Conservation (phyloP, 495 filamentous ascomycete species). For the Corynascus novoguineensis region DNA sequence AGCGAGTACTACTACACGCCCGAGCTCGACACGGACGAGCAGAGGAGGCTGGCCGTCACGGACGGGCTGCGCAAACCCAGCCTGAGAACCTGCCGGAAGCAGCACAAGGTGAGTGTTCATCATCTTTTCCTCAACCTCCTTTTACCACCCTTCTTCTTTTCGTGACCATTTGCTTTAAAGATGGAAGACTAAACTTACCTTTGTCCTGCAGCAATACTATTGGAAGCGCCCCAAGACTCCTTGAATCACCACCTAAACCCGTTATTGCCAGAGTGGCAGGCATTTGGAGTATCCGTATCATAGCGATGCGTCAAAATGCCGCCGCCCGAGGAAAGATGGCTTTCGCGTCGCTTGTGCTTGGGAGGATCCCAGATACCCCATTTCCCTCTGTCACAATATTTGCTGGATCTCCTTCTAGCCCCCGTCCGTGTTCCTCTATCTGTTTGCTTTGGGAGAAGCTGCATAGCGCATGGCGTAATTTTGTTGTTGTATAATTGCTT, state of each 20-base stretch:
- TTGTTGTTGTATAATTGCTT: slow-evolving; percentile 17
- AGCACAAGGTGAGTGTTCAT: slow-evolving; percentile 76
- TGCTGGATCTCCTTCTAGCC: slow-evolving; percentile 5
- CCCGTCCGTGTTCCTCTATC: slow-evolving; percentile 7
- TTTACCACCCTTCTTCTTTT: slow-evolving; percentile 7
- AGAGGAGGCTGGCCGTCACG: slow-evolving; percentile 75
- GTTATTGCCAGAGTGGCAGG: background rate
- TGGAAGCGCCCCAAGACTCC: slow-evolving; percentile 71
- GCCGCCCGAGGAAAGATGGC: background rate
- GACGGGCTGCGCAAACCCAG: slow-evolving; percentile 81
- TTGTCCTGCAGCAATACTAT: slow-evolving; percentile 72
- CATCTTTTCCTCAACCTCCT: background rate
- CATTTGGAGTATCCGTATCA: slow-evolving; percentile 10
- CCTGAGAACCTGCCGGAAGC: slow-evolving; percentile 80
- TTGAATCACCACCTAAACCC: slow-evolving; percentile 23
- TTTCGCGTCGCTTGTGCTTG: slow-evolving; percentile 6
- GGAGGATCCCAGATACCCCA: background rate
- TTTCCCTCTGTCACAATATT: slow-evolving; percentile 1
- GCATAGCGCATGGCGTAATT: slow-evolving; percentile 32
- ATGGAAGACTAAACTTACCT: too few relatives aligned
- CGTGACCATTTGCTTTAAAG: too few relatives aligned
- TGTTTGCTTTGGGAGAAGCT: slow-evolving; percentile 18
- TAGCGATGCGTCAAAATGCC: background rate
- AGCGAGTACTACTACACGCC: slow-evolving; percentile 98
- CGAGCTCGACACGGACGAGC: slow-evolving; percentile 76